These are phyloP conservation scores for Trametes sp. DNA, from an alignment of 1,284 basidiomycete species.

Conservation along the genomic window DNA sequence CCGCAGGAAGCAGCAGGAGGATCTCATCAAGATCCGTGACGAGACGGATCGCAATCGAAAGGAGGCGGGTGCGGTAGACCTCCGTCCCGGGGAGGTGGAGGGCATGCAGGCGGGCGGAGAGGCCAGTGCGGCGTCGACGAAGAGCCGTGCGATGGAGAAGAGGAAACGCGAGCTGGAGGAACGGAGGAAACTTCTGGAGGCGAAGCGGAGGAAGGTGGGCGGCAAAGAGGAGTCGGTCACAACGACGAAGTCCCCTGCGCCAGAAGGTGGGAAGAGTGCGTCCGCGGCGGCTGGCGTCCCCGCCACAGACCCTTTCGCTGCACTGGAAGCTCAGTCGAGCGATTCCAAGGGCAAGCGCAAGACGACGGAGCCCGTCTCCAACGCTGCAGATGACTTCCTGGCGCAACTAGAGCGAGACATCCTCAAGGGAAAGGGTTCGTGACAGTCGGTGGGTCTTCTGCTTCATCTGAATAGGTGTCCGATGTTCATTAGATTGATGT, in stretches of 20 bases:
- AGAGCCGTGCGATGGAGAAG: constrained; percentile 77
- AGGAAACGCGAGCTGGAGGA: constrained; percentile 83
- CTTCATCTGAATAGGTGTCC: neutral
- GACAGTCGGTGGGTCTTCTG: constrained; percentile 1
- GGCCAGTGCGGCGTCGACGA: constrained; percentile 34
- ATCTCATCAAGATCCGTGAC: constrained; percentile 66
- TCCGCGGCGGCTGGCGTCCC: constrained; percentile 8
- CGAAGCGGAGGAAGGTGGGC: constrained; percentile 76
- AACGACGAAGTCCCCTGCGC: neutral
- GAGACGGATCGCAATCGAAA: constrained; percentile 77
- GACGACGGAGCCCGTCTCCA: constrained; percentile 25
- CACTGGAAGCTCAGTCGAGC: constrained; percentile 51
- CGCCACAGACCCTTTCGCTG: constrained; percentile 55
- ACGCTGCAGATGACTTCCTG: constrained; percentile 68
- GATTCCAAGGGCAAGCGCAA: constrained; percentile 38
- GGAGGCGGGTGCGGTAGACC: constrained; percentile 65
- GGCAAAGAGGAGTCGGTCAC: constrained; percentile 25
- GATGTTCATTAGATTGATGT: neutral
- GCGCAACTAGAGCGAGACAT: constrained; percentile 63
- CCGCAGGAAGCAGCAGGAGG: constrained; percentile 81
- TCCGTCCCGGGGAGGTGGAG: constrained; percentile 68
- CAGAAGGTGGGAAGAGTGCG: constrained; percentile 5
- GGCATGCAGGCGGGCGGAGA: constrained; percentile 59
- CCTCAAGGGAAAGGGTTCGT: constrained; percentile 19
- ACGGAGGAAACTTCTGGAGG: constrained; percentile 77